Evolutionary conservation across 495 filamentous ascomycete genomes (phyloP).

Genomic region (Lichenothelia convexa): DNA sequence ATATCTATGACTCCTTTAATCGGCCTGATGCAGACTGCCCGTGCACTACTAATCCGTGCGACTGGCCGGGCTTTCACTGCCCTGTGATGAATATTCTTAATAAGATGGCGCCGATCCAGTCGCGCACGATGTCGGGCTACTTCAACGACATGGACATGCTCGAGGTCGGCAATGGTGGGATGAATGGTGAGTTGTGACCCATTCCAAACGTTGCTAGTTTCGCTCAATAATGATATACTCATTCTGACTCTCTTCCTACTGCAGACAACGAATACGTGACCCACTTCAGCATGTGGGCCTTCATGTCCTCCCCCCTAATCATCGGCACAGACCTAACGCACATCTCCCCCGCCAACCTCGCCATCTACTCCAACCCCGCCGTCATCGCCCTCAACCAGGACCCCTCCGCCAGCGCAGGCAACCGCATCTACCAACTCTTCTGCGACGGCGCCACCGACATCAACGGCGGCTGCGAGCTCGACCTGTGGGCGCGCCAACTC

Average conservation of each 20-base stretch:
- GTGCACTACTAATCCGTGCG: constrained; percentile 24
- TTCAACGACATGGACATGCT: constrained; percentile 22
- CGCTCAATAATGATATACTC: background rate
- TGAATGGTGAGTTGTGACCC: constrained; percentile 3
- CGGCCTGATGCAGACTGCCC: constrained; percentile 16
- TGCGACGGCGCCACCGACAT: constrained; percentile 13
- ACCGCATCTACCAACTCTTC: constrained; percentile 6
- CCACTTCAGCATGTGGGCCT: constrained; percentile 19
- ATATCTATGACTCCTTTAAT: constrained; percentile 27
- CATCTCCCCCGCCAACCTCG: constrained; percentile 10
- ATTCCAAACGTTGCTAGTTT: background rate
- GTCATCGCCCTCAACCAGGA: constrained; percentile 31
- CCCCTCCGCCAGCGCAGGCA: constrained; percentile 26
- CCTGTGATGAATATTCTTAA: constrained; percentile 26
- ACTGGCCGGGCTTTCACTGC: constrained; percentile 35
- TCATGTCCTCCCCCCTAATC: constrained; percentile 10
- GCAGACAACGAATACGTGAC: constrained; percentile 16
- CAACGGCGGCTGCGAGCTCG: constrained; percentile 24
- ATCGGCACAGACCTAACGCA: constrained; percentile 14
- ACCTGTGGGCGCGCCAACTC: constrained; percentile 31
- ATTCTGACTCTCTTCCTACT: background rate
- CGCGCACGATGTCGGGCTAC: constrained; percentile 10
- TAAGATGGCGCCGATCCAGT: constrained; percentile 9
- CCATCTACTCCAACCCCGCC: constrained; percentile 15
- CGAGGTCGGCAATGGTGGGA: constrained; percentile 17